Evolutionary conservation across 805 yeast species (phyloP).

Genomic region (Candida multigemmis): DNA sequence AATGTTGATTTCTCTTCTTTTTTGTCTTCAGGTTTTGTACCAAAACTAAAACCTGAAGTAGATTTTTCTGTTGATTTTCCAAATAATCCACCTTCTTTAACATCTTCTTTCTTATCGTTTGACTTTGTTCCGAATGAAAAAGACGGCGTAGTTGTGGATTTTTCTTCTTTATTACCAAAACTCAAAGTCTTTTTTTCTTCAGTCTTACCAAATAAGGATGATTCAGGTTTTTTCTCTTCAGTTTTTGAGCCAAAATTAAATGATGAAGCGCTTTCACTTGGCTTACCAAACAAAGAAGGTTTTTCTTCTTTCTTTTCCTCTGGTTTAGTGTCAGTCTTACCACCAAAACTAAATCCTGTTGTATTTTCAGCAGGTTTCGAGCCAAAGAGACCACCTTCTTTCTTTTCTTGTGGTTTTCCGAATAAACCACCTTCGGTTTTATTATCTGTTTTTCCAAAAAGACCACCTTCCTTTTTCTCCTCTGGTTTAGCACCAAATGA

Average conservation of each 20-base stretch:
- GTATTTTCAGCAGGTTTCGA: constrained; percentile 8
- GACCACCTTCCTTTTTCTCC: constrained; percentile 11
- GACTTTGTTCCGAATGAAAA: constrained; percentile 6
- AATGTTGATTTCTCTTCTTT: constrained; percentile 12
- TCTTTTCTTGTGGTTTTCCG: constrained; percentile 3
- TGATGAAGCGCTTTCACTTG: constrained; percentile 1
- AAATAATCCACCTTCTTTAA: not conserved
- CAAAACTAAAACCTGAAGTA: constrained; percentile 14
- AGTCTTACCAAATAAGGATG: constrained; percentile 6
- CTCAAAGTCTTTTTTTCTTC: constrained; percentile 9
- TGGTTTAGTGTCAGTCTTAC: constrained; percentile 3
- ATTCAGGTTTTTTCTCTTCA: constrained; percentile 9
- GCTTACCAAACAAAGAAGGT: constrained; percentile 4
- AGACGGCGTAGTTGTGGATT: constrained; percentile 7
- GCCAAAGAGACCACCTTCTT: constrained; percentile 12
- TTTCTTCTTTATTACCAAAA: constrained; percentile 7
- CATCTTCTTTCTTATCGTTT: constrained; percentile 8
- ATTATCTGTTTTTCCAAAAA: constrained; percentile 1
- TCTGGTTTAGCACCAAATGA: constrained; percentile 13
- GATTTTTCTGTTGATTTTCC: constrained; percentile 8
- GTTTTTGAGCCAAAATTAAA: constrained; percentile 5
- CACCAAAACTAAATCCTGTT: constrained; percentile 4
- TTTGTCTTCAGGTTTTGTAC: constrained; percentile 12
- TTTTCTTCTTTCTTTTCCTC: constrained; percentile 13
- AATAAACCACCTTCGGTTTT: constrained; percentile 4